Evolutionary conservation across 2,329 filamentous ascomycete genomes (phyloP).

Genomic region (Phaeosphaeriaceae sp.): DNA sequence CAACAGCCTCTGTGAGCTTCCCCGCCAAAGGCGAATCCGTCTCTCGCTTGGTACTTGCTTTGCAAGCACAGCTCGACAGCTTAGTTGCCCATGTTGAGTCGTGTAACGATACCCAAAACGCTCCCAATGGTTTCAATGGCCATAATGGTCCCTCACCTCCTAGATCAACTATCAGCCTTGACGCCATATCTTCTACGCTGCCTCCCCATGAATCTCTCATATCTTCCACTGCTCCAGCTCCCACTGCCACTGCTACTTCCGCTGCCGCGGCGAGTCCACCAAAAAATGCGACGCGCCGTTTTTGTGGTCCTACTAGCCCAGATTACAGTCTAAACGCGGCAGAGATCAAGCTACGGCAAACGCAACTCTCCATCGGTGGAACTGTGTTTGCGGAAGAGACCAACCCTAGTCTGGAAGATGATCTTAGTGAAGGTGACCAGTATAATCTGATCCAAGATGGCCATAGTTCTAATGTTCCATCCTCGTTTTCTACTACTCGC

Average conservation of each 20-base stretch:
- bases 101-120: background rate
- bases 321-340: background rate
- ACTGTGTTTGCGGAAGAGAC: background rate
- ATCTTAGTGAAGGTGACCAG: background rate
- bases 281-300: background rate
- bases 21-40: background rate
- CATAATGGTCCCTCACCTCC: background rate
- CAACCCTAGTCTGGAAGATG: background rate
- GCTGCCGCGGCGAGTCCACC: background rate
- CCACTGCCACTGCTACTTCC: background rate
- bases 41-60: background rate
- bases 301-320: constrained; percentile 1
- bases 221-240: background rate
- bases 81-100: background rate
- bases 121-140: background rate
- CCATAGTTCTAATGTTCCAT: background rate
- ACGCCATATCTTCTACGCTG: background rate
- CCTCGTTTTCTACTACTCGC: background rate
- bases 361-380: background rate
- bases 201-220: background rate
- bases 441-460: background rate
- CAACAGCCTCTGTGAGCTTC: background rate
- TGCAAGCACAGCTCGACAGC: background rate
- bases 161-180: background rate
- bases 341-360: background rate